Evolutionary conservation across 148 eudicot species (phyloP).

Genomic region (Nepenthes gracilis): DNA sequence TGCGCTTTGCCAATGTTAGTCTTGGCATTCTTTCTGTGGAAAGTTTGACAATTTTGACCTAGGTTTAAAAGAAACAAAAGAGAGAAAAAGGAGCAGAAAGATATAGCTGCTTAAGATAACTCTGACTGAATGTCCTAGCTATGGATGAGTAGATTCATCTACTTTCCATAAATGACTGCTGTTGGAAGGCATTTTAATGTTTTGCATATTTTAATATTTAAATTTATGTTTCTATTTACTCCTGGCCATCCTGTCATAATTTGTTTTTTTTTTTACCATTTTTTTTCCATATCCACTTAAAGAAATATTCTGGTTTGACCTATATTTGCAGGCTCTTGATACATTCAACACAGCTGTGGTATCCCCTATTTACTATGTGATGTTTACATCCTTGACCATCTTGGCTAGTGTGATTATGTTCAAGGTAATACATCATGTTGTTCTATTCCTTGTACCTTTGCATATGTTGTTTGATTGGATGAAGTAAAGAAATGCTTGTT

Average conservation of each 20-base stretch:
- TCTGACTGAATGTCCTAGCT: too few species aligned
- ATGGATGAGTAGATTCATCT: too few species aligned
- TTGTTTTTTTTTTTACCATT: too few species aligned
- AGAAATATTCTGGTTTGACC: background rate
- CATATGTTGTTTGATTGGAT: background rate
- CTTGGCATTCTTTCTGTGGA: background rate
- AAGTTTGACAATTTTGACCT: background rate
- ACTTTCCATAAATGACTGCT: too few species aligned
- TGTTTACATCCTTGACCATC: slow-evolving; percentile 13
- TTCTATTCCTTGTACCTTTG: background rate
- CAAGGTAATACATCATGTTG: background rate
- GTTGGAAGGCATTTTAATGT: too few species aligned
- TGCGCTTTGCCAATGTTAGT: background rate
- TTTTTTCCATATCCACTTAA: too few species aligned
- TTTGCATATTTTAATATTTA: too few species aligned
- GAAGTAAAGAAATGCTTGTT: background rate
- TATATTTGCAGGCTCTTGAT: slow-evolving; percentile 9
- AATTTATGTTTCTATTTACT: too few species aligned
- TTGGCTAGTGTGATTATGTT: slow-evolving; percentile 13
- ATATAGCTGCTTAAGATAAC: too few species aligned
- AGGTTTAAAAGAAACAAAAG: too few species aligned
- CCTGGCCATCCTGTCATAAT: too few species aligned
- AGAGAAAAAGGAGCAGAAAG: too few species aligned
- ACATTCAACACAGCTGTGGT: slow-evolving; percentile 15
- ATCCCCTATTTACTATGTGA: slow-evolving; percentile 12